Conservation (phyloP, 208 protist genomes). For the Wallacemonas sp. region DNA sequence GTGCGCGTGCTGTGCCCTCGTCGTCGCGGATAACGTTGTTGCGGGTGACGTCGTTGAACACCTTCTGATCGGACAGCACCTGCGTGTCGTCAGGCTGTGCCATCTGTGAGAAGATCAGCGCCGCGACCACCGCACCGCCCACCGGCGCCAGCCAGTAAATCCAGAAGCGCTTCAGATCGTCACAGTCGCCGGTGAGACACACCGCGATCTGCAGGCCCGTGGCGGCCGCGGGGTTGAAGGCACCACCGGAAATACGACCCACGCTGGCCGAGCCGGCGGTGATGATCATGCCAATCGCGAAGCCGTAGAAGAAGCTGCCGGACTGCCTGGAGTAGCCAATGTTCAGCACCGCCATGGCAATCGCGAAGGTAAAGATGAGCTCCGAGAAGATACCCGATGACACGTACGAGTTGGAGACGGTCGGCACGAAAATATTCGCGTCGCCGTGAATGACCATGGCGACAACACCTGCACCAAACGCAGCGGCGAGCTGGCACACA, state of each 20-base stretch:
- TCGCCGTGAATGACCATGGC: slow-evolving; percentile 79
- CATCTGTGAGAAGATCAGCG: slow-evolving; percentile 75
- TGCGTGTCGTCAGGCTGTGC: slow-evolving; percentile 56
- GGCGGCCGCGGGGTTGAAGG: slow-evolving; percentile 84
- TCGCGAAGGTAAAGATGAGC: slow-evolving; percentile 83
- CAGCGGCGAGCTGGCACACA: slow-evolving; percentile 63
- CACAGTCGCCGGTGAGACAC: slow-evolving; percentile 72
- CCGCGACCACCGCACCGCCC: slow-evolving; percentile 56
- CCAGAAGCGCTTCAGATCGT: slow-evolving; percentile 70
- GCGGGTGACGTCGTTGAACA: slow-evolving; percentile 33
- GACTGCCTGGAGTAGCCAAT: slow-evolving; percentile 69
- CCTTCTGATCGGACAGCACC: slow-evolving; percentile 50
- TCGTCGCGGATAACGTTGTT: slow-evolving; percentile 15
- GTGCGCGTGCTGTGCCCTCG: background rate
- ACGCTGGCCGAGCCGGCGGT: slow-evolving; percentile 64
- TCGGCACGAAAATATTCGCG: slow-evolving; percentile 71
- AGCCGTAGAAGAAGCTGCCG: slow-evolving; percentile 81
- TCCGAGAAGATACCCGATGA: slow-evolving; percentile 77
- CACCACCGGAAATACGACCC: slow-evolving; percentile 69
- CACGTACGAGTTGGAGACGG: slow-evolving; percentile 55
- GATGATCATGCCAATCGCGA: slow-evolving; percentile 83
- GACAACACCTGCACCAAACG: slow-evolving; percentile 64
- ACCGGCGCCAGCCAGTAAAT: slow-evolving; percentile 85
- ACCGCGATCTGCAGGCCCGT: slow-evolving; percentile 78
- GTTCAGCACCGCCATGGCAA: slow-evolving; percentile 77